These are phyloP conservation scores for Talaromyces stipitatus DNA, from an alignment of 495 filamentous ascomycete species.

Conservation along the genomic window DNA sequence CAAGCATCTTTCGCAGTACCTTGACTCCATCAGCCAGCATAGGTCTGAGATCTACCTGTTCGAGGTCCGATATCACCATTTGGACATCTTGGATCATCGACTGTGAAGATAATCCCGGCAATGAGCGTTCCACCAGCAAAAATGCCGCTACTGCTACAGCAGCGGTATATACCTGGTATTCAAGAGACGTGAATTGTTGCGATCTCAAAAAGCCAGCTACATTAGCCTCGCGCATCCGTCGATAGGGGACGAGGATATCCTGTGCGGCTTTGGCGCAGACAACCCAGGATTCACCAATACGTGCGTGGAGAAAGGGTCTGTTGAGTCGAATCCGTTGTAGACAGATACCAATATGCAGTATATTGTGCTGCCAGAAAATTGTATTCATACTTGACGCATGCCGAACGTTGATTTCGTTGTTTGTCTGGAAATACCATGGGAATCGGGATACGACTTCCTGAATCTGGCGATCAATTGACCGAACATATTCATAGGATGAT, in stretches of 20 bases:
- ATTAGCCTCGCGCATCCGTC: conserved; percentile 4
- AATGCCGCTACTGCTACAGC: conserved; percentile 8
- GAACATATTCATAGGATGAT: conserved; percentile 5
- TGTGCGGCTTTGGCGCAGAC: conserved; percentile 5
- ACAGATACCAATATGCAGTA: conserved; percentile 4
- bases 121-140: conserved; percentile 8
- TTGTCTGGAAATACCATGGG: conserved; percentile 6
- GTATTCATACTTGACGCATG: neutral
- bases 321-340: conserved; percentile 7
- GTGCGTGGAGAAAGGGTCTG: conserved; percentile 6
- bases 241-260: conserved; percentile 7
- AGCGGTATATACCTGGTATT: conserved; percentile 7
- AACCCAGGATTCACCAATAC: conserved; percentile 6
- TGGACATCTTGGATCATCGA: conserved; percentile 8
- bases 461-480: conserved; percentile 4
- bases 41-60: conserved; percentile 5
- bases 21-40: conserved; percentile 8
- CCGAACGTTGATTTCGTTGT: neutral
- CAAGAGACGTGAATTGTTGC: conserved; percentile 1
- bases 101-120: conserved; percentile 8
- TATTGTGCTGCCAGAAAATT: conserved; percentile 7
- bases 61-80: conserved; percentile 10
- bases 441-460: conserved; percentile 1
- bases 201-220: conserved; percentile 2
- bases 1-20: conserved; percentile 8